Evolutionary conservation across 75 land plant species (phyloP).

Genomic region (Cunninghamia lanceolata): DNA sequence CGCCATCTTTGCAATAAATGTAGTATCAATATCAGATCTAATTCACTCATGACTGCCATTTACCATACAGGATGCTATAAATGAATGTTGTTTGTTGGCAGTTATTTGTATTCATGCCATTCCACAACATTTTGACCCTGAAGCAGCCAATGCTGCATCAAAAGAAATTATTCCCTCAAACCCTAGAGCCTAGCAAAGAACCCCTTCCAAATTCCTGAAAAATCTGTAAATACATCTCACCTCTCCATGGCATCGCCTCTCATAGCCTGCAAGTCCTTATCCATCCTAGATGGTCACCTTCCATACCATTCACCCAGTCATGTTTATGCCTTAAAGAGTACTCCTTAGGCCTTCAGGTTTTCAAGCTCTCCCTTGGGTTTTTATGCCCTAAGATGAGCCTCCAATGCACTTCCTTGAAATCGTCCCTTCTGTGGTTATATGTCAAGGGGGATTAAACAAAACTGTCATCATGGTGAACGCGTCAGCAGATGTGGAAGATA

Average conservation of each 20-base stretch:
- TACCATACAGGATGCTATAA: too few relatives aligned
- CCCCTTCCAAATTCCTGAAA: background rate
- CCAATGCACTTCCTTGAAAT: background rate
- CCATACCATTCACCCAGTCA: background rate
- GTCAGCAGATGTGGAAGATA: constrained; percentile 8
- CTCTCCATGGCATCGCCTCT: background rate
- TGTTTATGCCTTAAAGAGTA: too few relatives aligned
- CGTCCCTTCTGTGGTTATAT: constrained; percentile 33
- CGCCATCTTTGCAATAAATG: too few relatives aligned
- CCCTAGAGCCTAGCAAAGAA: background rate
- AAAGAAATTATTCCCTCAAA: background rate
- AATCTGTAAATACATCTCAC: background rate
- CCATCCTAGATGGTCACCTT: background rate
- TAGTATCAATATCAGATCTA: too few relatives aligned
- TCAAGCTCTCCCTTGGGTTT: background rate
- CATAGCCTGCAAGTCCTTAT: background rate
- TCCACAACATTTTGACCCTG: background rate
- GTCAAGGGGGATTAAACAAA: constrained; percentile 5
- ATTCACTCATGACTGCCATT: too few relatives aligned
- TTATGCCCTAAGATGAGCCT: background rate
- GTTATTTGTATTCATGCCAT: too few relatives aligned
- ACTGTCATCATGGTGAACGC: constrained; percentile 15
- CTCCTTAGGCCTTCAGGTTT: background rate
- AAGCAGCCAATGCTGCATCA: background rate
- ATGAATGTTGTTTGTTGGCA: too few relatives aligned